Conservation (phyloP, 306 rosid genomes). For the Acacia melanoxylon region DNA sequence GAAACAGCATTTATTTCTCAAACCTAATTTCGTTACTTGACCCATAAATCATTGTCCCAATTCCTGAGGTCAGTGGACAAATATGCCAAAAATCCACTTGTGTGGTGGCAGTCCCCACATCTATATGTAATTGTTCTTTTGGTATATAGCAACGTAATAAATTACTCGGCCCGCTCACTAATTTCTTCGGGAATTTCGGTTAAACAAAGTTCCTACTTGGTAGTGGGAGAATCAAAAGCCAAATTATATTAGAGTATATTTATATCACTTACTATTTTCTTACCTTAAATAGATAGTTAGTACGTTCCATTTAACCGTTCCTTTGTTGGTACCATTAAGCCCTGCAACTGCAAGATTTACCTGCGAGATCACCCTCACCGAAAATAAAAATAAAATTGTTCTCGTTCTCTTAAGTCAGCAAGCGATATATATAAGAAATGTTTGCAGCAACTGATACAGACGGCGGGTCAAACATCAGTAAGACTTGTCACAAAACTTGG, state of each 20-base stretch:
- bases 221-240: conserved; percentile 53
- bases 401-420: neutral
- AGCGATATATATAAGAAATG: neutral
- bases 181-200: conserved; percentile 25
- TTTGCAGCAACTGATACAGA: conserved; percentile 13
- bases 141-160: conserved; percentile 37
- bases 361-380: neutral
- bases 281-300: neutral
- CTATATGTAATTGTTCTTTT: conserved; percentile 23
- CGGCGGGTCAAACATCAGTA: neutral
- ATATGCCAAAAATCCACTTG: conserved; percentile 22
- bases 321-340: neutral
- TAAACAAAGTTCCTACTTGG: conserved; percentile 30
- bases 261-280: neutral
- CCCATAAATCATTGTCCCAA: conserved; percentile 3
- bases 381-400: neutral
- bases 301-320: neutral
- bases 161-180: conserved; percentile 21
- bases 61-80: neutral
- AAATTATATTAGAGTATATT: neutral
- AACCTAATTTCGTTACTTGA: neutral
- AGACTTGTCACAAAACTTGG: too few relatives aligned
- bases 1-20: neutral
- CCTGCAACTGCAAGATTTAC: neutral
- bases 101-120: conserved; percentile 9